These are phyloP conservation scores for Venturia carpophila DNA, from an alignment of 2,329 filamentous ascomycete species.

Conservation along the genomic window DNA sequence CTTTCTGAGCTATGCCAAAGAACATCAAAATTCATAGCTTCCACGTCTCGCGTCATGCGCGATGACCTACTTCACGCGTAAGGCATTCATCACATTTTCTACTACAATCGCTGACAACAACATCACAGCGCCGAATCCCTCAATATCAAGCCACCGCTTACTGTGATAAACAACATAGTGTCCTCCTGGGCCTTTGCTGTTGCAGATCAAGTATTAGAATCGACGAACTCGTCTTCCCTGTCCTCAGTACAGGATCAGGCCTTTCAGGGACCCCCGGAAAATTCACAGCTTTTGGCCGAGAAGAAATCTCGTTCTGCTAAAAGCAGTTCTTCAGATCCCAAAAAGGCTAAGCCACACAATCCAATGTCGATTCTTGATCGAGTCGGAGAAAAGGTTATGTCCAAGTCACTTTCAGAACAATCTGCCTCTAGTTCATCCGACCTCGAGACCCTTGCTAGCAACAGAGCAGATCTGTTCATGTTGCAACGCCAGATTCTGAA, in stretches of 20 bases:
- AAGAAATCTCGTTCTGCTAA: constrained; percentile 49
- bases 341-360: constrained; percentile 22
- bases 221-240: constrained; percentile 62
- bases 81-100: constrained; percentile 26
- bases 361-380: constrained; percentile 19
- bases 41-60: constrained; percentile 70
- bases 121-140: constrained; percentile 24
- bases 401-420: constrained; percentile 10
- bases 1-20: constrained; percentile 82
- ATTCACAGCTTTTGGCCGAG: constrained; percentile 3
- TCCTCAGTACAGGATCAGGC: constrained; percentile 29
- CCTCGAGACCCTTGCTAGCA: constrained; percentile 72
- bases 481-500: constrained; percentile 75
- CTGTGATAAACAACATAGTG: constrained; percentile 64
- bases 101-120: constrained; percentile 9
- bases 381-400: constrained; percentile 20
- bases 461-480: constrained; percentile 72
- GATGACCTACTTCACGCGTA: constrained; percentile 65
- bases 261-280: not conserved
- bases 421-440: constrained; percentile 43
- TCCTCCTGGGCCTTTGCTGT: constrained; percentile 72
- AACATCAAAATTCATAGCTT: constrained; percentile 74
- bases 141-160: constrained; percentile 30
- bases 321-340: constrained; percentile 49
- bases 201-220: constrained; percentile 66